Evolutionary conservation across 768 basidiomycete genomes (phyloP), one percentile per base, ranked within the genome.

Genomic region (Cystofilobasidium ferigula): DNA sequence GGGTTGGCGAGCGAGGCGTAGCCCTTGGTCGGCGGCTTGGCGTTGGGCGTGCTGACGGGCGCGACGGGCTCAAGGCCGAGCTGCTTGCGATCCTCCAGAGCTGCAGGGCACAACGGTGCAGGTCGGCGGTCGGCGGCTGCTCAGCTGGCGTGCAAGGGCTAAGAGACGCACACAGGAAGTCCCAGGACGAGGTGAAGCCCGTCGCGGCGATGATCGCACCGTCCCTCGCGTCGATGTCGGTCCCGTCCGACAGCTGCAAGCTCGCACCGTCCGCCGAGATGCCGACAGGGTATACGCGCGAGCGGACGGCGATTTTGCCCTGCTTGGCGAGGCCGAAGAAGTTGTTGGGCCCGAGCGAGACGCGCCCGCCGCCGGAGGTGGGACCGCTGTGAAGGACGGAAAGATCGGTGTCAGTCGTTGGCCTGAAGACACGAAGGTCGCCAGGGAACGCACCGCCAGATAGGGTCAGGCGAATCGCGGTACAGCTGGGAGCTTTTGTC

Each of bases 251-350:
- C 3, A 48, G 26, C n/a, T 2, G 58, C 28, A 60, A 28, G 38
- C 58, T 30, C n/a, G 18, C 14, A 38, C 38, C 38, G 9, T 28
- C 42, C 10, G 24, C 40, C 58, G 38, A 60, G 28, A 43, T 42
- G 40, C 24, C 58, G 38, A 60, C 58, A 28, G 42, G 58, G n/a
- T n/a, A n/a, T n/a, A n/a, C 40, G 40, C 40, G 40, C 10, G 40
- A 42, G 20, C 40, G 40, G 40, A 42, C 40, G 40, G 10, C 40
- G 20, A 42, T 42, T 20, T 42, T 42, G 40, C 40, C 40, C 10
- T 42, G 10, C 40, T 42, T 42, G 40, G 20, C 40, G 40, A 42
- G 40, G 10, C 40, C 40, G 40, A 42, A 42, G 40, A 42, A 42
- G 40, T 42, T 42, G 10, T 42, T 42, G 40, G 40, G 40, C 20